phyloP scores from a whole-genome alignment of 176 grass and related monocot genomes.

The Phyllostachys edulis region DNA sequence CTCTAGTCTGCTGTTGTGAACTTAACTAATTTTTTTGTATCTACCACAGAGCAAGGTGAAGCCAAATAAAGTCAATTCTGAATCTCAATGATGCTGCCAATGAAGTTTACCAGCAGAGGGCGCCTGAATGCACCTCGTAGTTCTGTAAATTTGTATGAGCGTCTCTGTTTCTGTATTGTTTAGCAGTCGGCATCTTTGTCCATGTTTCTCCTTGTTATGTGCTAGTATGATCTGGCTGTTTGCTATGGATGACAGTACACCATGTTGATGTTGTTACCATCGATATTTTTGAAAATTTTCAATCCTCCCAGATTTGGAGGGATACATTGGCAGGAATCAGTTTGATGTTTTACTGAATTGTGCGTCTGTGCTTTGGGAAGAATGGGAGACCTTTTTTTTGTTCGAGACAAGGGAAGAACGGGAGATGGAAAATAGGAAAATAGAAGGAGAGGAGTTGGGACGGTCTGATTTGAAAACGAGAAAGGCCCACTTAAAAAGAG shows the following conservation, averaged over 20 bases:
- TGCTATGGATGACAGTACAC: too few species aligned
- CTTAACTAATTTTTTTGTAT: background rate
- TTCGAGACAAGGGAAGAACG: too few species aligned
- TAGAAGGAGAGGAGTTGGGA: background rate
- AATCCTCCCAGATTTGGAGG: background rate
- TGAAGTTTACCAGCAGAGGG: background rate
- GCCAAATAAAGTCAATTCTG: background rate
- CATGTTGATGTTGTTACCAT: background rate
- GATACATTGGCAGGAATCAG: too few species aligned
- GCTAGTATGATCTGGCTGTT: background rate
- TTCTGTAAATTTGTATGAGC: background rate
- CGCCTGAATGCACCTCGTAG: background rate
- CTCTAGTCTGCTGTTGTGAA: background rate
- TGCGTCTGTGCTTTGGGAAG: too few species aligned
- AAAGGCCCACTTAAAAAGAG: background rate
- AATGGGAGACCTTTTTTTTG: too few species aligned
- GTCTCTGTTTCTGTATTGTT: background rate
- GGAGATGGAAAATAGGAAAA: too few species aligned
- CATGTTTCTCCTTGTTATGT: background rate
- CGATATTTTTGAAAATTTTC: too few species aligned
- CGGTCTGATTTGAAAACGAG: background rate
- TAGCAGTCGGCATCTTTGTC: background rate
- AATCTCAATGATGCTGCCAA: background rate
- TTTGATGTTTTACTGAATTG: too few species aligned
- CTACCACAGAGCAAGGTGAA: constrained; percentile 16